Evolutionary conservation across 2,329 filamentous ascomycete genomes (phyloP).

Genomic region (Microcyclosporella mali): DNA sequence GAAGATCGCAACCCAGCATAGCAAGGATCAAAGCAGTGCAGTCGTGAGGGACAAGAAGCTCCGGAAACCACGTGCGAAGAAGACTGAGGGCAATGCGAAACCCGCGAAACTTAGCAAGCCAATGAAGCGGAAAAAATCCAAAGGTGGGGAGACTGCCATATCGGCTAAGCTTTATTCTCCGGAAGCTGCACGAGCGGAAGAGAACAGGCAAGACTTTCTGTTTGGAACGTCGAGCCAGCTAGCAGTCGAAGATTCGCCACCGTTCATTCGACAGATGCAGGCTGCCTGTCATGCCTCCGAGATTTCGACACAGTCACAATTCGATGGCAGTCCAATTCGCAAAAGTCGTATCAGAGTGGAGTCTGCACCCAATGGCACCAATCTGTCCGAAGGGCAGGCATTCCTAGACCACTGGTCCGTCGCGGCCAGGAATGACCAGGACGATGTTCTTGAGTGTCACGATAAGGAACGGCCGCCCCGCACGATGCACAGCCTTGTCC

Average conservation of each 20-base stretch:
- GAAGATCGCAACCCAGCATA: not conserved
- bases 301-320: constrained; percentile 24
- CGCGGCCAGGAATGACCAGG: constrained; percentile 60
- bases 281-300: constrained; percentile 56
- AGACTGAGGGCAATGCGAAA: constrained; percentile 6
- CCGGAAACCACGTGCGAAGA: constrained; percentile 23
- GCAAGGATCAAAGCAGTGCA: not conserved
- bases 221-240: constrained; percentile 86
- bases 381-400: constrained; percentile 26
- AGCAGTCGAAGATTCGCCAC: constrained; percentile 64
- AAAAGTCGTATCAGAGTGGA: constrained; percentile 23
- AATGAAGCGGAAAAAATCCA: constrained; percentile 35
- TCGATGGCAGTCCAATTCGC: constrained; percentile 2
- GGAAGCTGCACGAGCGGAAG: constrained; percentile 57
- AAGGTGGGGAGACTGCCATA: constrained; percentile 18
- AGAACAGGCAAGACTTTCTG: constrained; percentile 66
- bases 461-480: no score
- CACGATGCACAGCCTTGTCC: no score
- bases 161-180: constrained; percentile 56
- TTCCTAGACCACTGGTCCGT: constrained; percentile 60
- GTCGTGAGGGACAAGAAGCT: constrained; percentile 19
- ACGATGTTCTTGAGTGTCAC: constrained; percentile 30
- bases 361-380: constrained; percentile 26
- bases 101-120: constrained; percentile 12
- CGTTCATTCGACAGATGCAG: constrained; percentile 57